Conservation (phyloP, 2,329 filamentous ascomycete genomes). For the Clathrospora elynae region DNA sequence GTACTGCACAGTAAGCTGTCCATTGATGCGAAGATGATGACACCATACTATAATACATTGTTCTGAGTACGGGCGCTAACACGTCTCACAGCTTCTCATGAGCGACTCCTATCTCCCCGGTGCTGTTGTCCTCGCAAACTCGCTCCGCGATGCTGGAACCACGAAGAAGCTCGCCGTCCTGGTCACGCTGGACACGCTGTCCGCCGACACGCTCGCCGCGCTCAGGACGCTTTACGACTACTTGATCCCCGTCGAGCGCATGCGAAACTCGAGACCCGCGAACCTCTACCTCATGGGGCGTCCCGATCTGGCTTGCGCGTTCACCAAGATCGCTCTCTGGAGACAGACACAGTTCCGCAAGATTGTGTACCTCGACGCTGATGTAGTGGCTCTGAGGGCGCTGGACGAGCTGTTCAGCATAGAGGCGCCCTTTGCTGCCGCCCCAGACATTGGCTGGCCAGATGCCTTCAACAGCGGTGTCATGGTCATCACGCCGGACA, state of each 20-base stretch:
- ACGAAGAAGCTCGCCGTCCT: slow-evolving; percentile 84
- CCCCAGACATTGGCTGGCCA: slow-evolving; percentile 96
- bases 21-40: too few species aligned
- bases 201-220: slow-evolving; percentile 74
- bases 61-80: slow-evolving; percentile 30
- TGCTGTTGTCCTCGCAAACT: slow-evolving; percentile 91
- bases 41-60: too few species aligned
- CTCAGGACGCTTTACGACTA: slow-evolving; percentile 87
- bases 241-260: slow-evolving; percentile 79
- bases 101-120: slow-evolving; percentile 93
- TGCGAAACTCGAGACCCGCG: slow-evolving; percentile 75
- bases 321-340: slow-evolving; percentile 97
- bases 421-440: slow-evolving; percentile 68
- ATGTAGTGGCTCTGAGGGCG: slow-evolving; percentile 86
- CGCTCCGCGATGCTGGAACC: slow-evolving; percentile 86
- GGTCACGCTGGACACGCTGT: slow-evolving; percentile 79
- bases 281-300: slow-evolving; percentile 94
- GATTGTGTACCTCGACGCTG: slow-evolving; percentile 93
- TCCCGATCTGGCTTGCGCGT: slow-evolving; percentile 85
- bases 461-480: slow-evolving; percentile 98
- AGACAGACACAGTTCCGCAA: slow-evolving; percentile 85
- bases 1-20: slow-evolving; percentile 68
- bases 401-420: slow-evolving; percentile 89
- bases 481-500: slow-evolving; percentile 85
- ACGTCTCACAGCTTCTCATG: slow-evolving; percentile 73